These are phyloP conservation scores for Leccinum sublutescens DNA, from an alignment of 768 basidiomycete genomes.

Conservation along the genomic window DNA sequence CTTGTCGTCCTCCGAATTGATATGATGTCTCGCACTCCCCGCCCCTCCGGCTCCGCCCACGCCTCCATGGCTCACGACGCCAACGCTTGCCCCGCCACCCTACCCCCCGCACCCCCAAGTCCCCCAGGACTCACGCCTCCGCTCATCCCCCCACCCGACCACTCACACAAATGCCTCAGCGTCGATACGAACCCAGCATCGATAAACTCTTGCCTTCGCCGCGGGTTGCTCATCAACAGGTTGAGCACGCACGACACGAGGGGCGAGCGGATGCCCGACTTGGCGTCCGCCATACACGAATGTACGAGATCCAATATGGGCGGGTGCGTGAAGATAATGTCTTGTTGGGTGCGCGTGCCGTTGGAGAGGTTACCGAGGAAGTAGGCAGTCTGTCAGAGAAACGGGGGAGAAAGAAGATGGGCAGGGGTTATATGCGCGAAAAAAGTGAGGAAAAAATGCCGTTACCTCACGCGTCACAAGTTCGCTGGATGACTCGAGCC, in stretches of 20 bases:
- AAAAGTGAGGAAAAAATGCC: too few relatives aligned
- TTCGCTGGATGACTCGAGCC: conserved; percentile 51
- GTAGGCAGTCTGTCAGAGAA: conserved; percentile 46
- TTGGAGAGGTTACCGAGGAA: conserved; percentile 71
- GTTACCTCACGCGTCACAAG: conserved; percentile 54
- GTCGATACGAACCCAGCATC: conserved; percentile 47
- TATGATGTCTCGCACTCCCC: conserved; percentile 27
- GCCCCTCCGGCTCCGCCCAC: not conserved
- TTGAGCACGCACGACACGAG: conserved; percentile 59
- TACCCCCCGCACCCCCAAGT: conserved; percentile 9
- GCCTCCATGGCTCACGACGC: conserved; percentile 3
- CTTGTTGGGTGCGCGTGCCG: conserved; percentile 49
- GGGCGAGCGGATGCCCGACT: conserved; percentile 56
- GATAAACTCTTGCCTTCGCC: conserved; percentile 37
- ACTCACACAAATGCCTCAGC: conserved; percentile 43
- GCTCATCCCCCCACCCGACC: conserved; percentile 19
- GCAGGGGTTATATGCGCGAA: not conserved
- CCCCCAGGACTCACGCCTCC: conserved; percentile 33
- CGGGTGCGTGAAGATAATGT: conserved; percentile 49
- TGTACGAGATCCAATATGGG: conserved; percentile 54
- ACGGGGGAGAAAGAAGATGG: not conserved
- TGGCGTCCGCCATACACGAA: conserved; percentile 55
- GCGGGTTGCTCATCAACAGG: conserved; percentile 45
- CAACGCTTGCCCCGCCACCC: conserved; percentile 4
- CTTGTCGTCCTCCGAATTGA: conserved; percentile 55